A percentile compares a stretch with the other conserved stretches of the same genome.
Conservation (phyloP, 345 rosid genomes). For the Boechera stricta region DNA sequence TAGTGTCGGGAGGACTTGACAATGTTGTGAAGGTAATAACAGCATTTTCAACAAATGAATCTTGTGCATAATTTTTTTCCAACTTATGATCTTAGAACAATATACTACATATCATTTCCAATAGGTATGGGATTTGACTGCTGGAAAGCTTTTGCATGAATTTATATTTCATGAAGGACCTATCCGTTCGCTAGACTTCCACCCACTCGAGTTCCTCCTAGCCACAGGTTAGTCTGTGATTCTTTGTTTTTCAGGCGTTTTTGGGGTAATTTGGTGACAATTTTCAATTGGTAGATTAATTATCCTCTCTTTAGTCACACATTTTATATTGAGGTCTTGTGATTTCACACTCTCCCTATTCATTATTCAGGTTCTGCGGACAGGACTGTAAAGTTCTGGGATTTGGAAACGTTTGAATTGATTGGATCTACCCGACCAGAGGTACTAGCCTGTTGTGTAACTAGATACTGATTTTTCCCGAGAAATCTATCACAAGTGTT, state of each 20-base stretch:
- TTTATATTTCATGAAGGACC: slow-evolving; percentile 92
- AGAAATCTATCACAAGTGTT: background rate
- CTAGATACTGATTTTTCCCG: slow-evolving; percentile 17
- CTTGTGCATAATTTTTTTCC: slow-evolving; percentile 7
- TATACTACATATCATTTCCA: background rate
- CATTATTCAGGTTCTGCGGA: slow-evolving; percentile 90
- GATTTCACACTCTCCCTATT: slow-evolving; percentile 30
- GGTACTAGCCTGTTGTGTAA: slow-evolving; percentile 55
- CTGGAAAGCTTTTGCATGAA: slow-evolving; percentile 97
- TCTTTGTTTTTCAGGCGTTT: slow-evolving; percentile 19
- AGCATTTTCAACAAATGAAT: slow-evolving; percentile 5
- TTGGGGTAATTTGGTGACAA: slow-evolving; percentile 20
- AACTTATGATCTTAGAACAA: slow-evolving; percentile 4
- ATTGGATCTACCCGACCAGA: slow-evolving; percentile 93
- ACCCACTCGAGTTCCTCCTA: slow-evolving; percentile 94
- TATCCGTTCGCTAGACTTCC: slow-evolving; percentile 85
- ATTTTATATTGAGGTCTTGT: slow-evolving; percentile 23
- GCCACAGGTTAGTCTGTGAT: slow-evolving; percentile 73
- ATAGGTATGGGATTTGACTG: slow-evolving; percentile 77
- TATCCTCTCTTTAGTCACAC: slow-evolving; percentile 18
- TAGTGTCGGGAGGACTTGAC: slow-evolving; percentile 96
- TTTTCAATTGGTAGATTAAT: slow-evolving; percentile 8
- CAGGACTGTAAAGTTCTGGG: slow-evolving; percentile 97
- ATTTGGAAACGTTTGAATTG: slow-evolving; percentile 95
- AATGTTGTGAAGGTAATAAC: slow-evolving; percentile 81